These are phyloP conservation scores for Rhododendron ferrugineum DNA, from an alignment of 148 eudicot species.

Conservation along the genomic window DNA sequence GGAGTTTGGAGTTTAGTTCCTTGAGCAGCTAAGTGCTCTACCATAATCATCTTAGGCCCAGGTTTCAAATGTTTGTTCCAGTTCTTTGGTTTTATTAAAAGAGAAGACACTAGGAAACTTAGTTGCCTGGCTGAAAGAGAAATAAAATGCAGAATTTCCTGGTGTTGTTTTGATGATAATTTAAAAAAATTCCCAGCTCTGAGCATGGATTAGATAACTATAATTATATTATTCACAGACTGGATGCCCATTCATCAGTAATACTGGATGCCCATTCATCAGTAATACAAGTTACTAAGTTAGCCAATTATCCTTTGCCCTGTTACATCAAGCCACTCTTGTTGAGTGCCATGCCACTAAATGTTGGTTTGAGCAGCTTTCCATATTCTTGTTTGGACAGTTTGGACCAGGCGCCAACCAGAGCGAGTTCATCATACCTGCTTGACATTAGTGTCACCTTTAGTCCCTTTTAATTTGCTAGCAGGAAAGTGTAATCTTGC, in stretches of 20 bases:
- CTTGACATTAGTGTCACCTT: conserved; percentile 20
- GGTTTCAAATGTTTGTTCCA: neutral
- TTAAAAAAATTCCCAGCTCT: neutral
- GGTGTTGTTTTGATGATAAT: neutral
- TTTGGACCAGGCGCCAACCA: neutral
- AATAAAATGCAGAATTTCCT: neutral
- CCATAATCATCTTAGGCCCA: neutral
- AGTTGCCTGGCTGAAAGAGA: neutral
- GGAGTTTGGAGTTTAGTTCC: neutral
- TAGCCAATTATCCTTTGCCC: neutral
- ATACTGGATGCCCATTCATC: neutral
- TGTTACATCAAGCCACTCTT: neutral
- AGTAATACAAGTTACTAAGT: conserved; percentile 1
- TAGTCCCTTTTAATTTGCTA: conserved; percentile 40
- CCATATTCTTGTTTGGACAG: neutral
- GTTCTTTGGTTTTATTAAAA: neutral
- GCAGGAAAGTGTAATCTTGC: conserved; percentile 80
- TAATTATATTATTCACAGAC: too few relatives aligned
- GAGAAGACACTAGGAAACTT: neutral
- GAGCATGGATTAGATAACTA: neutral
- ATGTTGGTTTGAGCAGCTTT: neutral
- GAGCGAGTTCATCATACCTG: neutral
- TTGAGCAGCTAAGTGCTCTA: neutral
- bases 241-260: too few relatives aligned
- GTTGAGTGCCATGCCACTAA: neutral